phyloP scores from a whole-genome alignment of 2,329 filamentous ascomycete genomes.

The Penicillium sp. region DNA sequence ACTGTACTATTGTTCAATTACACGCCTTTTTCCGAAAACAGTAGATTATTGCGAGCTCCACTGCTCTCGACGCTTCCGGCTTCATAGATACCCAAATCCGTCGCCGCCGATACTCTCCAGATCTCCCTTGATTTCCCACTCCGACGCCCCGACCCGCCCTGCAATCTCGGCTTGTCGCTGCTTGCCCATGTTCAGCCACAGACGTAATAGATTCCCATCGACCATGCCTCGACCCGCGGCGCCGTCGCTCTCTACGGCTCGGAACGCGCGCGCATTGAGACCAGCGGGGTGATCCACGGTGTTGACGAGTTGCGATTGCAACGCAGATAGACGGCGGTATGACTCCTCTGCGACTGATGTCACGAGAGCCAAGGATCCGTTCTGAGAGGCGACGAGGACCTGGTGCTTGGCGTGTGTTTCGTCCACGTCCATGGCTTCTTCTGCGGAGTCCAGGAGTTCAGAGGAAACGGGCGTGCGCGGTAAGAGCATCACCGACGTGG shows the following conservation, averaged over 20 bases:
- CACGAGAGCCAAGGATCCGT: conserved; percentile 75
- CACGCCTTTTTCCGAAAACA: neutral
- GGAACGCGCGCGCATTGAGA: conserved; percentile 80
- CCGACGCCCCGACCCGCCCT: conserved; percentile 68
- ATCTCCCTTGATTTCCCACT: conserved; percentile 70
- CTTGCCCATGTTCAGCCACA: conserved; percentile 75
- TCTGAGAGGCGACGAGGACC: conserved; percentile 71
- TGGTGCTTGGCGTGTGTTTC: conserved; percentile 43
- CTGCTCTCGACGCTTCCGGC: neutral
- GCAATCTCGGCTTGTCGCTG: conserved; percentile 73
- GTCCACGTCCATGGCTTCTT: conserved; percentile 44
- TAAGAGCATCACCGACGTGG: conserved; percentile 74
- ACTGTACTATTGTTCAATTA: no score
- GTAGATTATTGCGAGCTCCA: neutral
- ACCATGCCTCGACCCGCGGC: conserved; percentile 65
- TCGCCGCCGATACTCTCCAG: conserved; percentile 66
- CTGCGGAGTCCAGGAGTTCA: conserved; percentile 34
- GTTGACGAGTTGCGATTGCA: conserved; percentile 77
- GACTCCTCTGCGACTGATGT: conserved; percentile 75
- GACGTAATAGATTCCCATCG: conserved; percentile 72
- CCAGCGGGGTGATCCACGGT: conserved; percentile 76
- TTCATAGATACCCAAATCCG: conserved; percentile 56
- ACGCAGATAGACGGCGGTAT: conserved; percentile 80
- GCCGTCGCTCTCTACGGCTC: conserved; percentile 57
- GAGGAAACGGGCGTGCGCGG: conserved; percentile 62